Base-by-base conservation (phyloP, 495 filamentous ascomycete species). In the Hypoxylon subgilvum region DNA sequence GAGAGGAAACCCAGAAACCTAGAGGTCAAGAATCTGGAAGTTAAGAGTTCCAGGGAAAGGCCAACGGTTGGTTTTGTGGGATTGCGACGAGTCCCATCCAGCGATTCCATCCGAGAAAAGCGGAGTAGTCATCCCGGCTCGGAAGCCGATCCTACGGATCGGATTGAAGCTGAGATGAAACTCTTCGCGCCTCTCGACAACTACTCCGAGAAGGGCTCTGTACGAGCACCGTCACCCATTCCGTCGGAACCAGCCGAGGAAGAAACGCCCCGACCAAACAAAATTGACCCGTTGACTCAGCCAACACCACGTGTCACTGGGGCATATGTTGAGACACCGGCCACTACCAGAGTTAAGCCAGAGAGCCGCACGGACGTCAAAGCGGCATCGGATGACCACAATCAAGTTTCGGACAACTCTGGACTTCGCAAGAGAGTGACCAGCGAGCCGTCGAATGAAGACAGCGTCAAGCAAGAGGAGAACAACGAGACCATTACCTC, bases 111-210 rank as follows among this genome's bases (percentile, higher is more conserved):
- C 17, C 61, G 60, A 17, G 65, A 68, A 45, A 78, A 76, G 42
- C 58, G 68, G 22, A 63, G 68, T n/a, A 79, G 73, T 55, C 55
- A 68, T 32, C 66, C 68, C 18, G 69, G 73, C 23, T 83, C 81
- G 16, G 80, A 84, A 35, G 68, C 67, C n/a, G 81, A 84, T 56
- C 81, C 81, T 4, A 77, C 76, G 16, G 81, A 82, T 50, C 77
- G 81, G 13, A 84, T 84, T 16, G 71, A 80, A 32, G 76, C 72
- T 12, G 81, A 84, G 57, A 76, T 80, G 63, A 76, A 74, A 28
- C 74, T 84, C 2, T 84, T 84, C 49, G 81, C 80, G 8, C 77
- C 78, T 0, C 67, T 69, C 39, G 81, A 83, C 22, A 78, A 77
- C 48, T 75, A 79, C 31, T 84, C 81, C 6, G 80, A 84, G 54